These are phyloP conservation scores for Aureobasidium sp. DNA, from an alignment of 2,329 filamentous ascomycete species.

Conservation along the genomic window DNA sequence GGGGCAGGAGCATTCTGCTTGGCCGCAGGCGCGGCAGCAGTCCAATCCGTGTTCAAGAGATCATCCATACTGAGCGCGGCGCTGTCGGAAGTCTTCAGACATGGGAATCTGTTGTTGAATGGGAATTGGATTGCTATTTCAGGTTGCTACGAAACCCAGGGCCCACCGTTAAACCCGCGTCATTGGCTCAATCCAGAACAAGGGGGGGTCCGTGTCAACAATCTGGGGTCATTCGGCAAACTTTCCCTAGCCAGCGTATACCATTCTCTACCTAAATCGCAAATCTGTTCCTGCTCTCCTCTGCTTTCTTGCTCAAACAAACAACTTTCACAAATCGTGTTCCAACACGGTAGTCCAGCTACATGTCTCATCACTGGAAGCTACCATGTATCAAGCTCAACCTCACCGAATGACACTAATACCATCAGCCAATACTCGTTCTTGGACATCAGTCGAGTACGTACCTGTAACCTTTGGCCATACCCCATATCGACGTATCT, in stretches of 20 bases:
- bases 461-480: constrained; percentile 4
- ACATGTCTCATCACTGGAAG: not conserved
- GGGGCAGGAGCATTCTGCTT: constrained; percentile 5
- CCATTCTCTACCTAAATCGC: not conserved
- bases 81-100: constrained; percentile 6
- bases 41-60: constrained; percentile 41
- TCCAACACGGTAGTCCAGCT: not conserved
- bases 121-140: not conserved
- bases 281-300: not conserved
- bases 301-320: not conserved
- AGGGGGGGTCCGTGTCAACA: not conserved
- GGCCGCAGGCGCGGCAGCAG: constrained; percentile 6
- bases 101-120: not conserved
- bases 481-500: not conserved
- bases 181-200: not conserved
- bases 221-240: not conserved
- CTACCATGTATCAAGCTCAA: not conserved
- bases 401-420: not conserved
- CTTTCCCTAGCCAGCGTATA: not conserved
- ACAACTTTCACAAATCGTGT: not conserved
- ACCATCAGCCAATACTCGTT: not conserved
- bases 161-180: constrained; percentile 5
- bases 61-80: constrained; percentile 36
- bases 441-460: not conserved
- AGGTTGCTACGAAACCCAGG: constrained; percentile 7